Base-by-base conservation (phyloP, 371 early-diverging fungal genomes). In the Rozella allomycis region DNA sequence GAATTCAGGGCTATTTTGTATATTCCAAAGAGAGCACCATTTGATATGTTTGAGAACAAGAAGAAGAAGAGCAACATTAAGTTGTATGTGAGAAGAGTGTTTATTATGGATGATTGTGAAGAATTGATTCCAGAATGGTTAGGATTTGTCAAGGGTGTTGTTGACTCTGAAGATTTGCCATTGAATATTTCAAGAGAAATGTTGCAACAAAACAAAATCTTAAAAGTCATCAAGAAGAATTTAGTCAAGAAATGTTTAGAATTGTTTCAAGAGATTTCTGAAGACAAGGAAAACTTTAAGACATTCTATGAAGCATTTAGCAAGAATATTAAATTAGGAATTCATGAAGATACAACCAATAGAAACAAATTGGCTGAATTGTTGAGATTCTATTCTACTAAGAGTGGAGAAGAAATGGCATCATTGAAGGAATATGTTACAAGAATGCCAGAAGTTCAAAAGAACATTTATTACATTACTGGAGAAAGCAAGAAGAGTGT, bases 161-260 rank as follows among this genome's bases (percentile, higher is more conserved):
- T 93, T 46, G 78, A 83, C 60, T 78, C 84, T 43, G 81, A 83
- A 67, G 88, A 93, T 58, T 60, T 93, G 34, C 87, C 94, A 25
- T 73, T 93, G 47, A 93, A 88, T 69, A 76, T 93, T 38, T 83
- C 85, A 32, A 78, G 94, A 60, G 94, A 93, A 62, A 76, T 74
- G 44, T 69, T 88, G 44, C 90, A 93, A 62, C 84, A 87, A 55
- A 78, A 82, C 68, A 75, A 73, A 67, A 79, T 79, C 37, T 67
- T 88, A 49, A 90, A 83, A 67, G 75, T 83, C 45, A 78, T 87
- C 49, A 74, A 75, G 56, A 84, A 79, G 70, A 80, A 78, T 60
- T 52, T 93, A 17, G 72, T 79, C 51, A 82, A 82, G 70, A 85
- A 85, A 67, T 71, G 77, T 48, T 52, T 87, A 34, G 84, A 84